Evolutionary conservation across 257 asterid genomes (phyloP).

Genomic region (Penstemon barbatus): DNA sequence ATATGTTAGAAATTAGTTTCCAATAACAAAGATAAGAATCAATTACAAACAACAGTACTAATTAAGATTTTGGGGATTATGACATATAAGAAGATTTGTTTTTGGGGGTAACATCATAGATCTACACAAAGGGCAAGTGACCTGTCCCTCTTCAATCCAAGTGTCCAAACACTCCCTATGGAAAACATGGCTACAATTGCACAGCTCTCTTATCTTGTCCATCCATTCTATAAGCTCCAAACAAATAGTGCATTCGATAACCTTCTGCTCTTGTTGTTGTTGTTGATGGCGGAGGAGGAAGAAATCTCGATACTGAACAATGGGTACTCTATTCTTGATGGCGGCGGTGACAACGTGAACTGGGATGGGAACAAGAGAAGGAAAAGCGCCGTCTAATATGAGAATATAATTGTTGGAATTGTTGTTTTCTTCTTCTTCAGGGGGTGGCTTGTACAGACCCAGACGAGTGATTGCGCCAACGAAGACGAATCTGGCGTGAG

Average conservation of each 20-base stretch:
- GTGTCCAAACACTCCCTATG: conserved; percentile 63
- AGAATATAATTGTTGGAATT: conserved; percentile 39
- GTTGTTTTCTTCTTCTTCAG: conserved; percentile 30
- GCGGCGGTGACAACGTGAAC: conserved; percentile 54
- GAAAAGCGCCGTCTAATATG: conserved; percentile 55
- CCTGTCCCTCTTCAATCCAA: conserved; percentile 66
- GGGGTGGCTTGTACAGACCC: conserved; percentile 58
- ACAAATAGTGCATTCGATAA: conserved; percentile 45
- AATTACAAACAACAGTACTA: neutral
- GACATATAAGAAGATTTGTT: conserved; percentile 30
- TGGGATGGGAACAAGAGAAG: conserved; percentile 63
- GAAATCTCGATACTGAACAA: conserved; percentile 33
- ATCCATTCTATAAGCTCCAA: conserved; percentile 40
- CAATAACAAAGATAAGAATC: neutral
- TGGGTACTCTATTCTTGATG: conserved; percentile 47
- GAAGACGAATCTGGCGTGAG: conserved; percentile 44
- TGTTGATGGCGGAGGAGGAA: neutral
- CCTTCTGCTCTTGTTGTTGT: neutral
- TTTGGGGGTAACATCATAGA: conserved; percentile 62
- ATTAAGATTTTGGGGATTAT: no score
- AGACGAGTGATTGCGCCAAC: conserved; percentile 50
- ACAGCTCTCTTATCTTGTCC: conserved; percentile 52
- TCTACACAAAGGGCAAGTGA: conserved; percentile 70
- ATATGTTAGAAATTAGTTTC: no score
- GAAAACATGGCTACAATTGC: conserved; percentile 58